Conservation (phyloP, 352 stramenopile genomes). For the Globisporangium polare region DNA sequence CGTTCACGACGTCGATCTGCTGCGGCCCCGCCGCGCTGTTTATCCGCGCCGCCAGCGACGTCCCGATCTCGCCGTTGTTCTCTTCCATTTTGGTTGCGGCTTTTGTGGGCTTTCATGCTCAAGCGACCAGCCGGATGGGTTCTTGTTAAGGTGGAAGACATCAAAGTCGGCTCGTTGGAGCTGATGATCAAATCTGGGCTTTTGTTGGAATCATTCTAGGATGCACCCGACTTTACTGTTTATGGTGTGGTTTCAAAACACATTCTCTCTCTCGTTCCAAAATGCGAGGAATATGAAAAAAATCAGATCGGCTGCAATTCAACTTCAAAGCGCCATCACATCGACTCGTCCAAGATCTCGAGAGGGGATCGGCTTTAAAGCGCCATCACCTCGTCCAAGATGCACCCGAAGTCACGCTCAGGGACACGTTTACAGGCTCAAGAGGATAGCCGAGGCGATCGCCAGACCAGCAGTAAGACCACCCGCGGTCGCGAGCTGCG, state of each 20-base stretch:
- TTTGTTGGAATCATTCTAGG: not conserved
- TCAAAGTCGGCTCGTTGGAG: too few relatives aligned
- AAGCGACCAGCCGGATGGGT: not conserved
- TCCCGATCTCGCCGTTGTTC: constrained; percentile 11
- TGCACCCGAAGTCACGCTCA: not conserved
- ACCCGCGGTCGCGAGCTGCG: constrained; percentile 23
- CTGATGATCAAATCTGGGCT: not conserved
- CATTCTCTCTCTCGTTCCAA: not conserved
- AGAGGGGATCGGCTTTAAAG: not conserved
- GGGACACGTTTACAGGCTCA: constrained; percentile 29
- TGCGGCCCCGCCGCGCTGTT: constrained; percentile 10
- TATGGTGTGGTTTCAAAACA: constrained; percentile 6
- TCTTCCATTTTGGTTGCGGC: constrained; percentile 4
- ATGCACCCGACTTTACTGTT: constrained; percentile 1
- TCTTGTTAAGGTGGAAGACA: not conserved
- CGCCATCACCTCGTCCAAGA: not conserved
- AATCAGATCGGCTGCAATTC: not conserved
- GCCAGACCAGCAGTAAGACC: constrained; percentile 30
- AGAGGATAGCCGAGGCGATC: constrained; percentile 31
- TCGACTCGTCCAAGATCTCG: too few relatives aligned
- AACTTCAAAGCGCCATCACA: too few relatives aligned
- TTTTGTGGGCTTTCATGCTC: not conserved
- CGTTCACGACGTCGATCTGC: constrained; percentile 15
- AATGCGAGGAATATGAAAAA: constrained; percentile 1
- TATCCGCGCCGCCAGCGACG: constrained; percentile 14